These are phyloP conservation scores for Fusarium hainanense DNA, from an alignment of 2,329 filamentous ascomycete species.

Conservation along the genomic window DNA sequence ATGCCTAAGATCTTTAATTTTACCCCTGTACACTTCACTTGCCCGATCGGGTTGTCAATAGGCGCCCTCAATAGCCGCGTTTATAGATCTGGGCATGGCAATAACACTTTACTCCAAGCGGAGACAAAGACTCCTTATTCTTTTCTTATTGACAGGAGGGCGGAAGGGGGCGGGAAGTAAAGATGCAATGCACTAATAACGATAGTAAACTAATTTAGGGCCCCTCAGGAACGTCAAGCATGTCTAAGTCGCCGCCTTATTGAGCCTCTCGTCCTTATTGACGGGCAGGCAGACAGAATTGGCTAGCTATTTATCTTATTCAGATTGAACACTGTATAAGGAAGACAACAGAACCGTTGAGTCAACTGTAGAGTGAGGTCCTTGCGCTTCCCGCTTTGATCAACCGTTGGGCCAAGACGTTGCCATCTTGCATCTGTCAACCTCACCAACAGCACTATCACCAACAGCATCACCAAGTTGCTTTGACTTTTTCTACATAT, in stretches of 20 bases:
- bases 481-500: conserved; percentile 13
- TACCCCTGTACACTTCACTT: conserved; percentile 20
- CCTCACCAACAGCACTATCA: conserved; percentile 10
- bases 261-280: conserved; percentile 22
- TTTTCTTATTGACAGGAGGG: conserved; percentile 6
- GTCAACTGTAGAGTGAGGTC: conserved; percentile 6
- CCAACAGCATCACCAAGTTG: conserved; percentile 17
- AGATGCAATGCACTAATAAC: neutral
- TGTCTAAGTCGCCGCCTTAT: conserved; percentile 27
- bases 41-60: conserved; percentile 53
- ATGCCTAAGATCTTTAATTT: neutral
- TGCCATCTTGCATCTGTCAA: conserved; percentile 14
- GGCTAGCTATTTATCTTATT: neutral
- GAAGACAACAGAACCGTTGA: conserved; percentile 3
- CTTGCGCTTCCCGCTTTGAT: conserved; percentile 31
- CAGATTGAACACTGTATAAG: conserved; percentile 23
- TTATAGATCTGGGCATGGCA: conserved; percentile 26
- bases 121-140: conserved; percentile 17
- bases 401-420: conserved; percentile 36
- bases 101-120: conserved; percentile 19
- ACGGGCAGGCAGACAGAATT: conserved; percentile 4
- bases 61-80: conserved; percentile 48
- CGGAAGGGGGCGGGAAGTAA: neutral
- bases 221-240: conserved; percentile 10
- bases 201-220: conserved; percentile 25